Evolutionary conservation across 345 rosid species (phyloP).

Genomic region (Raphanus raphanistrum): DNA sequence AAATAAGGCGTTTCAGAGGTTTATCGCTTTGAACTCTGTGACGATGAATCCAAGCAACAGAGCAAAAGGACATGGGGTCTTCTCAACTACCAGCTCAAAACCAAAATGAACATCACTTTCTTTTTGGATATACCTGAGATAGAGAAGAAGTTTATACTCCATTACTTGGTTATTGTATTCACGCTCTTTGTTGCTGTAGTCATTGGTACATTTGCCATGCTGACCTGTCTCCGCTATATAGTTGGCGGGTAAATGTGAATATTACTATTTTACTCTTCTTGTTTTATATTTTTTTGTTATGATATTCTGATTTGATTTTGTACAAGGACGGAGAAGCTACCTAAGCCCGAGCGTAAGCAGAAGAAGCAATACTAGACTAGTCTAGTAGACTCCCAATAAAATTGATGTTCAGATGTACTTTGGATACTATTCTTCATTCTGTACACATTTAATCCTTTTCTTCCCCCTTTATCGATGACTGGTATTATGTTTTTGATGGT

Average conservation of each 20-base stretch:
- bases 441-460: background rate
- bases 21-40: background rate
- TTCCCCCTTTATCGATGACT: background rate
- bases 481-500: background rate
- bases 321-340: background rate
- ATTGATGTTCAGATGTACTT: background rate
- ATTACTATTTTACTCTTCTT: background rate
- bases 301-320: background rate
- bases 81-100: background rate
- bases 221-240: background rate
- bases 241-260: background rate
- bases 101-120: background rate
- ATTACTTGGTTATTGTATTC: background rate
- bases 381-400: background rate
- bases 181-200: background rate
- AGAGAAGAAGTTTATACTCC: background rate
- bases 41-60: background rate
- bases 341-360: background rate
- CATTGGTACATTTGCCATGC: background rate
- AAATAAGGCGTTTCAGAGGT: background rate
- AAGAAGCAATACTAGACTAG: background rate
- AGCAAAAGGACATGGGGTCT: background rate
- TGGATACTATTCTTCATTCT: background rate
- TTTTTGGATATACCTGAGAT: background rate
- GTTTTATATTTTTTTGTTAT: background rate